Conservation (phyloP, 352 stramenopile species). For the Phytophthora uliginosa region DNA sequence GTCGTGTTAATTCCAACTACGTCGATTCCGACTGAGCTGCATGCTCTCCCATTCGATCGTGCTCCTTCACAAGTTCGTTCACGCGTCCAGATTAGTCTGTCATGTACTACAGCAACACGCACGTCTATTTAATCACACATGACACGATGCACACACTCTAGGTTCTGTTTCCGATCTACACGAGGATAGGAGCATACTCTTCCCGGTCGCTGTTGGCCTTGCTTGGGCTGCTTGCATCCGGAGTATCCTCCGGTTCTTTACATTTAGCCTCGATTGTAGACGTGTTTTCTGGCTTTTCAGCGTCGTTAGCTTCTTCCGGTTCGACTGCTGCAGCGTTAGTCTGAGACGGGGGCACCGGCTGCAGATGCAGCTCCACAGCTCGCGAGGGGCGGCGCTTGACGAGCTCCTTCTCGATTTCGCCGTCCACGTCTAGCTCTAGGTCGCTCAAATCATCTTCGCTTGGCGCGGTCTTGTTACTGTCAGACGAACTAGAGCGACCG, state of each 20-base stretch:
- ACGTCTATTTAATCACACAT: conserved; percentile 51
- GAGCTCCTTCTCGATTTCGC: conserved; percentile 80
- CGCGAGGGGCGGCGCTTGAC: conserved; percentile 63
- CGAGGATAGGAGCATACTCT: conserved; percentile 22
- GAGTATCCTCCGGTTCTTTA: conserved; percentile 26
- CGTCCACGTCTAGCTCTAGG: conserved; percentile 71
- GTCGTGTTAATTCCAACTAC: conserved; percentile 75
- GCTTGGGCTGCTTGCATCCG: conserved; percentile 19
- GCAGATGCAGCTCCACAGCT: conserved; percentile 37
- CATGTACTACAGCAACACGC: conserved; percentile 43
- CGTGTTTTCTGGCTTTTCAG: conserved; percentile 24
- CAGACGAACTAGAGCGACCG: conserved; percentile 34
- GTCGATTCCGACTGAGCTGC: conserved; percentile 47
- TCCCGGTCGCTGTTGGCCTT: conserved; percentile 14
- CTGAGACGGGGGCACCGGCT: conserved; percentile 17
- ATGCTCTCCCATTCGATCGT: conserved; percentile 1
- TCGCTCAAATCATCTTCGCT: conserved; percentile 61
- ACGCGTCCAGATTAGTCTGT: conserved; percentile 26
- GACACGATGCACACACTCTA: conserved; percentile 29
- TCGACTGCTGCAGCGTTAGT: conserved; percentile 2
- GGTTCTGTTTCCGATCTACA: conserved; percentile 16
- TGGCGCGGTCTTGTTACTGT: conserved; percentile 36
- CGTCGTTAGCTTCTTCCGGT: conserved; percentile 9
- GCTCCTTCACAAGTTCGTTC: conserved; percentile 2
- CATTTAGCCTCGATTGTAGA: conserved; percentile 1